Base-by-base conservation (phyloP, 768 basidiomycete species). In the Kwoniella sp. region DNA sequence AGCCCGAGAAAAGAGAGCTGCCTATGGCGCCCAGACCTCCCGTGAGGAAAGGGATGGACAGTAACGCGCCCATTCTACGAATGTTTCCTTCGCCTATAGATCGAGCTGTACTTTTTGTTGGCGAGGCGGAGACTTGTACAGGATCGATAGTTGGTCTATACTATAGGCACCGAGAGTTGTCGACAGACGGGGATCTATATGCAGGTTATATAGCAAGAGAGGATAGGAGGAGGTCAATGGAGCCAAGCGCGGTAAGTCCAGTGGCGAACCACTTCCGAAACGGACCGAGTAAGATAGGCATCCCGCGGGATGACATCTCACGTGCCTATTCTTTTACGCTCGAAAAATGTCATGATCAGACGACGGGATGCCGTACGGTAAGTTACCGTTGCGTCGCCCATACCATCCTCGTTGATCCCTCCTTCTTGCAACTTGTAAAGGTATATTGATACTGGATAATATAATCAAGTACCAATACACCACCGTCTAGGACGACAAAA, bases 1-100 rank as follows among this genome's bases (percentile, higher is more conserved):
- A 92, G 81, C 93, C 94, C 12, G 92, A 79, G 51, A 77, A 76
- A 55, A 82, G 74, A 4, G 80, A 73, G 20, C 71, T 85, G 0
- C 86, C 92, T 53, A 97, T 69, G 2, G 81, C 78, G 13, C 74
- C 81, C 15, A 82, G 52, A 23, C 81, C 77, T 1, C 82, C 82
- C 15, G 79, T 72, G 5, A 84, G 72, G 30, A 82, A 58, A 1
- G 83, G 83, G 30, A 84, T 80, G 22, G 83, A 83, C 20, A 83
- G 65, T 23, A 82, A 68, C 1, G 81, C 81, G 45, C 83, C 83
- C 83, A 84, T 83, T 51, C 26, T 29, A 22, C 23, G n/a, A 54
- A 54, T 28, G 8, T 12, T 5, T 15, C 23, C 12, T 23, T 54
- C 4, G 26, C n/a, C n/a, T n/a, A n/a, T n/a, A n/a, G n/a, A n/a